Percentiles rank a stretch among this genome's conserved stretches.
Evolutionary conservation across 306 rosid species (phyloP).

Genomic region (Adenanthera pavonina): DNA sequence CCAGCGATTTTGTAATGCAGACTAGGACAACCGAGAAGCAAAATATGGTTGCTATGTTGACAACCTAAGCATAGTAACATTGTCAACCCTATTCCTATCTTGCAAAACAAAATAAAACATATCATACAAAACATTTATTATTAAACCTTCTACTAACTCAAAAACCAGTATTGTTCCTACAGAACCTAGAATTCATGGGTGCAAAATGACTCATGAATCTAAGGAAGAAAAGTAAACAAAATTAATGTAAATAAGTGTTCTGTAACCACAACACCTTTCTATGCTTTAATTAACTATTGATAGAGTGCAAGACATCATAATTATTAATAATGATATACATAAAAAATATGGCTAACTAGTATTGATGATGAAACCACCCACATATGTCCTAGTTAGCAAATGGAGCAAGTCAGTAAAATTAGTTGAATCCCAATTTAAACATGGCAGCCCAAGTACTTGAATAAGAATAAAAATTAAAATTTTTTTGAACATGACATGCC

Average conservation of each 20-base stretch:
- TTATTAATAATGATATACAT: no score
- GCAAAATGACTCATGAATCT: no score
- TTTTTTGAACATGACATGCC: not conserved
- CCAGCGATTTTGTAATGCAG: not conserved
- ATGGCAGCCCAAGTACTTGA: not conserved
- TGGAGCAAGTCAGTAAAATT: not conserved
- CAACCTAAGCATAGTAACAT: not conserved
- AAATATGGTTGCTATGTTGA: not conserved
- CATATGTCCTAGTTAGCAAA: not conserved
- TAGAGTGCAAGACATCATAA: no score
- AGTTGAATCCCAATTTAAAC: conserved; percentile 1
- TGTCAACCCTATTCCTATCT: not conserved
- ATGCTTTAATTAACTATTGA: no score
- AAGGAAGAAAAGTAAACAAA: no score
- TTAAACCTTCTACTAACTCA: not conserved
- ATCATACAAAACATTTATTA: not conserved
- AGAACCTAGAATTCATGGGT: no score
- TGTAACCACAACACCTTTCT: no score
- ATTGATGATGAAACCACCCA: not conserved
- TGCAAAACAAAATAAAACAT: not conserved
- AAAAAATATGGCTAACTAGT: not conserved
- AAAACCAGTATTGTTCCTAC: no score
- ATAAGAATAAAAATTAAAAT: not conserved
- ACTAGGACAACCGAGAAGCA: not conserved
- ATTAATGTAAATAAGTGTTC: no score